Conservation (phyloP, 495 filamentous ascomycete species). For the Xylaria palmicola region DNA sequence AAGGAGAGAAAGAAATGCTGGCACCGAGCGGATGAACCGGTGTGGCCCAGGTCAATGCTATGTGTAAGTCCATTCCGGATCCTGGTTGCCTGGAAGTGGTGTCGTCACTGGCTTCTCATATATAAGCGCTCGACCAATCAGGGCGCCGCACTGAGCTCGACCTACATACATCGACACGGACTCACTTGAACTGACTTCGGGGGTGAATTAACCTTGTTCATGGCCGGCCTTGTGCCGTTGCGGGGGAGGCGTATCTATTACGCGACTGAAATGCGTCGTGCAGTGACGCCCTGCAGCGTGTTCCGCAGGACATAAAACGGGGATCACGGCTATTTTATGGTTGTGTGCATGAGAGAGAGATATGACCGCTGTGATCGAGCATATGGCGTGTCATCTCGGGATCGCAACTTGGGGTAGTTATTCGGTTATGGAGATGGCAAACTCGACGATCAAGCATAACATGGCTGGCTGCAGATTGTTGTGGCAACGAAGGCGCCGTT, state of each 20-base stretch:
- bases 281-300: no score
- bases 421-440: no score
- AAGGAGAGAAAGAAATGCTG: neutral
- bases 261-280: constrained; percentile 4
- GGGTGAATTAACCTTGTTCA: constrained; percentile 6
- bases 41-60: neutral
- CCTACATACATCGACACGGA: constrained; percentile 26
- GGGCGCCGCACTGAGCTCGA: constrained; percentile 4
- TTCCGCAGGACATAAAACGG: no score
- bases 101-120: constrained; percentile 26
- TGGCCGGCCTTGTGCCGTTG: neutral
- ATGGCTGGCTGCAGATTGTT: no score
- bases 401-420: no score
- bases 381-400: no score
- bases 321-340: no score
- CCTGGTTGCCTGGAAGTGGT: constrained; percentile 17
- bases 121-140: constrained; percentile 20
- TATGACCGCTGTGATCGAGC: no score
- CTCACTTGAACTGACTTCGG: constrained; percentile 3
- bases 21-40: neutral
- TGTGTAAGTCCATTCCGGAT: neutral
- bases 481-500: no score
- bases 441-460: no score
- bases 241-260: constrained; percentile 5
- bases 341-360: no score